Base-by-base conservation (phyloP, 148 eudicot genomes). In the Chenopodium quinoa region DNA sequence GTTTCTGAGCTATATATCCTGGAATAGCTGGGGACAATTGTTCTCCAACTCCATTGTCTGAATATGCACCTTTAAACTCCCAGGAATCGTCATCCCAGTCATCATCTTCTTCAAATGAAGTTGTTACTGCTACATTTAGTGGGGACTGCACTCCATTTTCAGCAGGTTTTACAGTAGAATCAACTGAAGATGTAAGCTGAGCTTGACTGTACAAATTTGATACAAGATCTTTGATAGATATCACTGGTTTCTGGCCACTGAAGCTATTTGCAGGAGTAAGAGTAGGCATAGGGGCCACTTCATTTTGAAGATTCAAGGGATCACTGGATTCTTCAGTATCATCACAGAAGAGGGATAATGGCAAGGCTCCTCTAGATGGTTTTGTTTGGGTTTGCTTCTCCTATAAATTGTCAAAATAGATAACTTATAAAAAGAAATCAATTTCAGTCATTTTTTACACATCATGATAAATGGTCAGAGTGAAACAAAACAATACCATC, bases 121-220 rank as follows among this genome's bases (percentile, higher is more conserved):
- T 76, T 79, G 86, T 82, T 89, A 78, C 75, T 12, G 75, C 71
- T 73, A 80, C 84, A 29, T 50, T 82, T 56, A 76, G 77, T 12
- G 85, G 70, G 78, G 84, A 75, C 58, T 75, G 48, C 71, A 79
- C 78, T 71, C 81, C 89, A 87, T 76, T 83, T 79, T 81, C 89
- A 81, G 75, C 66, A 78, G 73, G 76, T 25, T 77, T 80, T 70
- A 69, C 75, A 64, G 78, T 60, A 66, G 82, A 56, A 66, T 82
- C 80, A 77, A 76, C 83, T 19, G 88, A 68, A 79, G 87, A 79
- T 76, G 52, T 75, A 80, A 75, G 83, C 76, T 84, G 89, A 70
- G 90, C 87, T 89, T 93, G 87, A 78, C 88, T 88, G 83, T 94
- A 93, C 74, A 94, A 83, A 82, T 85, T 86, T 84, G 94, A 89